Conservation (phyloP, 352 stramenopile genomes). For the Pythium apleroticum region DNA sequence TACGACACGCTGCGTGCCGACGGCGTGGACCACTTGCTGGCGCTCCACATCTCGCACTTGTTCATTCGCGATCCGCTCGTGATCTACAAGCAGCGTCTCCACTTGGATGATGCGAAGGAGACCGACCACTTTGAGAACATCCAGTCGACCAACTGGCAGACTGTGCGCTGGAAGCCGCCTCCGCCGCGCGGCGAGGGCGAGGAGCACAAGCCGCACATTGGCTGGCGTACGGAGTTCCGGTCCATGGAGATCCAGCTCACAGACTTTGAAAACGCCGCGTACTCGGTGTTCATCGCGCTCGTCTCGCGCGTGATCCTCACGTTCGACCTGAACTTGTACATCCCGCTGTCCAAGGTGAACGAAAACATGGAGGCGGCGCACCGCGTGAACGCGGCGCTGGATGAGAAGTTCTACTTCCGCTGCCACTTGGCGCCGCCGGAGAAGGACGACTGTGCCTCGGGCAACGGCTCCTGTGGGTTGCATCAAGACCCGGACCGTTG, state of each 20-base stretch:
- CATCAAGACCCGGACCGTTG: conserved; percentile 67
- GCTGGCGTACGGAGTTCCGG: conserved; percentile 92
- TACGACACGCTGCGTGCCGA: conserved; percentile 90
- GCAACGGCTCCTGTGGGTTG: conserved; percentile 33
- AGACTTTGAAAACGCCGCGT: conserved; percentile 99
- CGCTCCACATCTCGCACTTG: conserved; percentile 98
- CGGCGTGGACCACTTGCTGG: conserved; percentile 94
- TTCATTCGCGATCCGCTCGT: conserved; percentile 99
- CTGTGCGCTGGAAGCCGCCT: conserved; percentile 99
- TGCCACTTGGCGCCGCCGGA: conserved; percentile 92
- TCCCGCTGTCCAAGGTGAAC: conserved; percentile 97
- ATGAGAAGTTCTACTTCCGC: conserved; percentile 98
- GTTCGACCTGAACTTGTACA: conserved; percentile 99
- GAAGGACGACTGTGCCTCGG: conserved; percentile 56
- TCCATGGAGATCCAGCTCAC: conserved; percentile 99
- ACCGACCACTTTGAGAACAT: conserved; percentile 99
- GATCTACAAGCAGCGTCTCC: conserved; percentile 90
- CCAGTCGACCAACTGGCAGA: conserved; percentile 99
- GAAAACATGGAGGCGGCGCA: conserved; percentile 99
- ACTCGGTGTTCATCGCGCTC: conserved; percentile 98
- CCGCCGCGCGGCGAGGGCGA: conserved; percentile 61
- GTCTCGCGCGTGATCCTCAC: conserved; percentile 98
- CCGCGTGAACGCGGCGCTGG: conserved; percentile 91
- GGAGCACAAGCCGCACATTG: conserved; percentile 54
- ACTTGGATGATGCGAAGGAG: conserved; percentile 78